These are phyloP conservation scores for Wickerhamiella pararugosa DNA, from an alignment of 1,139 yeast genomes.

Conservation along the genomic window DNA sequence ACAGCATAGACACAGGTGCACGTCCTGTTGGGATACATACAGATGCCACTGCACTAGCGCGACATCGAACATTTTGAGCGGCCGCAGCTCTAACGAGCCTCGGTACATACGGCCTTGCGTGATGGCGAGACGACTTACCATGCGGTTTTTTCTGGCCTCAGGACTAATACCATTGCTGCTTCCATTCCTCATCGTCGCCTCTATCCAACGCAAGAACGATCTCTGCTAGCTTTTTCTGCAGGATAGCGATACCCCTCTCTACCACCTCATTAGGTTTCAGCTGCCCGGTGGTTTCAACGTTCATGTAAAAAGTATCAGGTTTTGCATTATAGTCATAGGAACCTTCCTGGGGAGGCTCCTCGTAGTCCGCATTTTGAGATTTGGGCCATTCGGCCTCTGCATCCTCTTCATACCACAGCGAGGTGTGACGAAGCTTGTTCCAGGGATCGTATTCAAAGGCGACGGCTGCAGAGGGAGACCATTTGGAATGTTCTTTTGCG, in stretches of 20 bases:
- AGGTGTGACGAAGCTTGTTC: conserved; percentile 92
- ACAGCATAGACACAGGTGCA: too few relatives aligned
- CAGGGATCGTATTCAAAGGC: conserved; percentile 99
- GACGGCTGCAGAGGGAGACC: conserved; percentile 96
- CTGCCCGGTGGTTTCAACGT: conserved; percentile 85
- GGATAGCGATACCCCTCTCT: conserved; percentile 61
- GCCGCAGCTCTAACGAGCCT: too few relatives aligned
- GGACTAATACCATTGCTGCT: conserved; percentile 12
- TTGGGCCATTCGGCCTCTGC: conserved; percentile 88
- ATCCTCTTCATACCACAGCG: conserved; percentile 88
- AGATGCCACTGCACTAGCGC: too few relatives aligned
- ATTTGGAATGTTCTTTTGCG: conserved; percentile 95
- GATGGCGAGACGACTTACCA: too few relatives aligned
- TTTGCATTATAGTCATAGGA: conserved; percentile 80
- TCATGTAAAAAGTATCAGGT: conserved; percentile 69
- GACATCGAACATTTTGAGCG: too few relatives aligned
- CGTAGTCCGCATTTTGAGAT: conserved; percentile 82
- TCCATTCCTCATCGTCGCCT: conserved; percentile 15
- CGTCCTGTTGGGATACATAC: too few relatives aligned
- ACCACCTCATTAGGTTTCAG: conserved; percentile 84
- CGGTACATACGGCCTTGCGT: too few relatives aligned
- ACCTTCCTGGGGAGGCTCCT: conserved; percentile 84
- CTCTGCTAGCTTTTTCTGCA: conserved; percentile 84
- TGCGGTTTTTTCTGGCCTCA: too few relatives aligned
- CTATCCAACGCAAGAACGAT: conserved; percentile 66